Evolutionary conservation across 129 eudicot species (phyloP).

Genomic region (Sambucus nigra): DNA sequence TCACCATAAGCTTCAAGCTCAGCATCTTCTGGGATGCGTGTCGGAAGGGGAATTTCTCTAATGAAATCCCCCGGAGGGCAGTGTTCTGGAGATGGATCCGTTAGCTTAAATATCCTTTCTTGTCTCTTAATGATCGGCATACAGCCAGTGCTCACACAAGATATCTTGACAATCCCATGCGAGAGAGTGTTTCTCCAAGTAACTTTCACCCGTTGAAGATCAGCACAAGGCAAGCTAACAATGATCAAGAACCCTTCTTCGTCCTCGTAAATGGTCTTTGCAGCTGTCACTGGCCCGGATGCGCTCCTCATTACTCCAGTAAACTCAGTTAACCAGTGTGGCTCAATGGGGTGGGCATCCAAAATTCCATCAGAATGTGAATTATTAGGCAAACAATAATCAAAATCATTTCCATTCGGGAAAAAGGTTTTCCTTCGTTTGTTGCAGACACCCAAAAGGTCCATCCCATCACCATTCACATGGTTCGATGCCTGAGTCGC

Average conservation of each 20-base stretch:
- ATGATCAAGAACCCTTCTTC: constrained; percentile 65
- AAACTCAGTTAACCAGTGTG: constrained; percentile 60
- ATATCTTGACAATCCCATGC: constrained; percentile 63
- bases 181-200: constrained; percentile 61
- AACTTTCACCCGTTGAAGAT: constrained; percentile 59
- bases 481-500: constrained; percentile 40
- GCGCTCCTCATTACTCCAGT: constrained; percentile 70
- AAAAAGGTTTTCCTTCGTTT: constrained; percentile 46
- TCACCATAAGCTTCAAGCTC: constrained; percentile 71
- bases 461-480: constrained; percentile 44
- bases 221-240: constrained; percentile 66
- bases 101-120: constrained; percentile 62
- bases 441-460: constrained; percentile 31
- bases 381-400: constrained; percentile 23
- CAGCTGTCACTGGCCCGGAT: constrained; percentile 70
- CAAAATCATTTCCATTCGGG: constrained; percentile 46
- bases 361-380: constrained; percentile 27
- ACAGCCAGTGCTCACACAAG: constrained; percentile 65
- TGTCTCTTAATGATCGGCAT: constrained; percentile 53
- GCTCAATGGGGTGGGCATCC: constrained; percentile 45
- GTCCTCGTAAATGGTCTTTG: constrained; percentile 74
- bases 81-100: constrained; percentile 74
- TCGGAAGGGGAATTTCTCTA: constrained; percentile 62
- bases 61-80: constrained; percentile 80
- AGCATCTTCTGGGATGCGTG: constrained; percentile 81